Evolutionary conservation across 768 basidiomycete species (phyloP).

Genomic region (Multifurca ochricompacta): DNA sequence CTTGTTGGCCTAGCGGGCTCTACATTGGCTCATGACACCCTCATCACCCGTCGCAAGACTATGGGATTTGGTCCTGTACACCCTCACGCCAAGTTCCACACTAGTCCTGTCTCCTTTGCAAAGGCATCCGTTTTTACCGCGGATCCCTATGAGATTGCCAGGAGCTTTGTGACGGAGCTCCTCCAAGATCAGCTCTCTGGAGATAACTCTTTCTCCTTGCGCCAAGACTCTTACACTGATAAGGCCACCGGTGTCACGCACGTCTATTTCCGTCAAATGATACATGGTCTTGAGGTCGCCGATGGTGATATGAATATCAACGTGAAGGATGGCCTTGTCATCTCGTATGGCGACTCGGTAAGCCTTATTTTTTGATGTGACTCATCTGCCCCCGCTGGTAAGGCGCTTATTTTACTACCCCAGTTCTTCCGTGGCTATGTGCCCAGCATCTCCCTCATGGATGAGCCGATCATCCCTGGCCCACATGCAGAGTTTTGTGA

Average conservation of each 20-base stretch:
- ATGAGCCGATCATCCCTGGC: conserved; percentile 23
- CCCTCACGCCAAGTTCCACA: conserved; percentile 60
- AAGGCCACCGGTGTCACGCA: conserved; percentile 79
- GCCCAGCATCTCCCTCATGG: conserved; percentile 31
- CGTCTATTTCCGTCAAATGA: conserved; percentile 76
- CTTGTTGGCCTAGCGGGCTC: conserved; percentile 21
- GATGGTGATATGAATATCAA: conserved; percentile 94
- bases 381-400: neutral
- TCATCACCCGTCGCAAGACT: conserved; percentile 62
- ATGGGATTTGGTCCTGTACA: conserved; percentile 82
- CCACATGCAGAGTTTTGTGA: conserved; percentile 50
- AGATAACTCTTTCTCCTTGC: conserved; percentile 46
- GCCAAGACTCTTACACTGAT: conserved; percentile 85
- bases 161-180: conserved; percentile 48
- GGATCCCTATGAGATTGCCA: conserved; percentile 57
- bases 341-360: conserved; percentile 17
- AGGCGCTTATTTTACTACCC: neutral
- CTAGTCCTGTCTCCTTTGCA: conserved; percentile 35
- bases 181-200: conserved; percentile 33
- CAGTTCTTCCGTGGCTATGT: conserved; percentile 71
- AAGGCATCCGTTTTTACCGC: conserved; percentile 21
- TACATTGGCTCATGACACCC: conserved; percentile 12
- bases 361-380: neutral
- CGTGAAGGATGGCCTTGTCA: conserved; percentile 34
- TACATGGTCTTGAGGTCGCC: conserved; percentile 80